phyloP scores from a whole-genome alignment of 148 eudicot genomes.

The Amaranthus palmeri region DNA sequence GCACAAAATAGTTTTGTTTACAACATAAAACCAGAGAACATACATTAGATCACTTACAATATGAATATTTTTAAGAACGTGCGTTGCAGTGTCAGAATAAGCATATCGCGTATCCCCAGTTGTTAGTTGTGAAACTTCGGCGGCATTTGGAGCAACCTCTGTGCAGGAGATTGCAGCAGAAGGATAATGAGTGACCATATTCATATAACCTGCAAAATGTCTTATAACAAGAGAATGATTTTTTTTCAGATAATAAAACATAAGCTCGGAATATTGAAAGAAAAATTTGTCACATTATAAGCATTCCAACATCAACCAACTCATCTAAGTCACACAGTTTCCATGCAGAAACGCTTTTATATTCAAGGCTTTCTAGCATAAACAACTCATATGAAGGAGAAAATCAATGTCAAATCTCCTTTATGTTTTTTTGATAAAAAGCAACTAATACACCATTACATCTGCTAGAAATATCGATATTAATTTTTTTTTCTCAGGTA shows the following conservation, averaged over 20 bases:
- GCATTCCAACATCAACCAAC: neutral
- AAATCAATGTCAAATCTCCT: neutral
- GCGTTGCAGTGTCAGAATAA: conserved; percentile 29
- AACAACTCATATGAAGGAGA: neutral
- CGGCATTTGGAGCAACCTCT: conserved; percentile 31
- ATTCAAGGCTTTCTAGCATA: neutral
- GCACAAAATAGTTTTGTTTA: neutral
- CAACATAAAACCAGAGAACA: neutral
- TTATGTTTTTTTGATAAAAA: neutral
- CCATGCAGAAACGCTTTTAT: neutral
- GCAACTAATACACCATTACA: neutral
- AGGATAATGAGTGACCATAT: conserved; percentile 49
- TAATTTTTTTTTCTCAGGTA: neutral
- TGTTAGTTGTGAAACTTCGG: conserved; percentile 39
- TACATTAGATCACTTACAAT: conserved; percentile 35
- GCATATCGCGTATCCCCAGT: conserved; percentile 27
- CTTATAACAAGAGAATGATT: neutral
- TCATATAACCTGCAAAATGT: conserved; percentile 15
- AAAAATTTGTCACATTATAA: neutral
- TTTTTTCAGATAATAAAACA: neutral
- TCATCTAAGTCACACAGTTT: conserved; percentile 3
- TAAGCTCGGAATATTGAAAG: neutral
- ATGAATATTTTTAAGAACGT: conserved; percentile 45
- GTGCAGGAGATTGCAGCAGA: conserved; percentile 48
- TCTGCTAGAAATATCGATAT: neutral